A percentile compares a stretch with the other conserved stretches of the same genome.
phyloP scores from a whole-genome alignment of 176 grass and related monocot species.

The Guadua angustifolia region DNA sequence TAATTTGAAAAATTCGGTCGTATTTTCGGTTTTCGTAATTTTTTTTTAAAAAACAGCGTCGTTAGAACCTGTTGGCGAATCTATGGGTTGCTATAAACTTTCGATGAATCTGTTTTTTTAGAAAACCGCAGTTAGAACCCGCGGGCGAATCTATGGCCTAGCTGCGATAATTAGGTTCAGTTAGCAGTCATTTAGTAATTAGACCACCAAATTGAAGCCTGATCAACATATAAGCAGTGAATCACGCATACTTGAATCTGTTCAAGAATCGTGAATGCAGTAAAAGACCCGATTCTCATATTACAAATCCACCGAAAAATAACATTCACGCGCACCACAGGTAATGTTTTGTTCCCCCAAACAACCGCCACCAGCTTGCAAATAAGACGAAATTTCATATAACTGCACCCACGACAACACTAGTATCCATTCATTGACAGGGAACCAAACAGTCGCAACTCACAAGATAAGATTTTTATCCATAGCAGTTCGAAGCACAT shows the following conservation, averaged over 20 bases:
- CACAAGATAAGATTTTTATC: not conserved
- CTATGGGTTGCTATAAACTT: no score
- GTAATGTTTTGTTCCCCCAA: not conserved
- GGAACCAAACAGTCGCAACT: not conserved
- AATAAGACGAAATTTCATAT: not conserved
- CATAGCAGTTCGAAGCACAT: not conserved
- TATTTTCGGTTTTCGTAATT: no score
- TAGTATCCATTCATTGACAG: not conserved
- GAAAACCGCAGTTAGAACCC: no score
- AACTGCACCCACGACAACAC: not conserved
- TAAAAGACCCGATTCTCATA: not conserved
- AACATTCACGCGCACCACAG: no score
- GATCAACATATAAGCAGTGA: not conserved
- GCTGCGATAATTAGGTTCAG: not conserved
- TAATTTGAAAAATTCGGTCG: no score
- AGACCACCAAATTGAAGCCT: not conserved
- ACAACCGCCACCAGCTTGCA: not conserved
- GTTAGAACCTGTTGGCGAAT: no score
- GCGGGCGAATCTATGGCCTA: no score
- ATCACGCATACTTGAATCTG: not conserved
- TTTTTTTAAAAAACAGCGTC: no score
- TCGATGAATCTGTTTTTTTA: no score
- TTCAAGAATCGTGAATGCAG: not conserved
- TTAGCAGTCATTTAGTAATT: not conserved
- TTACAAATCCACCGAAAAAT: not conserved